Percentiles rank a stretch among this genome's conserved stretches.
These are phyloP conservation scores for Achaetomium macrosporum DNA, from an alignment of 2,329 filamentous ascomycete species.

Conservation along the genomic window DNA sequence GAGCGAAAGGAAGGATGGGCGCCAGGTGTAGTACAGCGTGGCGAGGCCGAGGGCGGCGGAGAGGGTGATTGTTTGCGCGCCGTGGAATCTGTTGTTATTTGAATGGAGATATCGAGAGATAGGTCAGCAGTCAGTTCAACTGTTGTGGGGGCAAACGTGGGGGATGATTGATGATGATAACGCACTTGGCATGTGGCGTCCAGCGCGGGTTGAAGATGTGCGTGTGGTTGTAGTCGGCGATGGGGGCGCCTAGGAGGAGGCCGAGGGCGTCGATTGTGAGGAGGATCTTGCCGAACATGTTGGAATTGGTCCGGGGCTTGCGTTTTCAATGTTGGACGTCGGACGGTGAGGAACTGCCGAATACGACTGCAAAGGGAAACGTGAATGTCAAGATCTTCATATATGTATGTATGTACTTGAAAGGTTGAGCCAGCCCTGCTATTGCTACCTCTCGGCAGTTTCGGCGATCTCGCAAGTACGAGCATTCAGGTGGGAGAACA, in stretches of 20 bases:
- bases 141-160: background rate
- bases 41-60: conserved; percentile 34
- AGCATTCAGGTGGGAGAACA: no score
- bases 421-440: no score
- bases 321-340: no score
- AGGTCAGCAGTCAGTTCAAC: no score
- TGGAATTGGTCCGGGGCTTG: no score
- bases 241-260: conserved; percentile 34
- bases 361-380: no score
- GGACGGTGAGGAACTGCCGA: no score
- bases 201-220: conserved; percentile 40
- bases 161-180: background rate
- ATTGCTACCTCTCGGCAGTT: no score
- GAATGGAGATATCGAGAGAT: background rate
- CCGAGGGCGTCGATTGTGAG: conserved; percentile 35
- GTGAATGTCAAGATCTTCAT: no score
- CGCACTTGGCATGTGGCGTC: conserved; percentile 42
- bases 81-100: conserved; percentile 6
- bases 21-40: conserved; percentile 38
- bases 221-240: conserved; percentile 36
- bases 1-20: conserved; percentile 17
- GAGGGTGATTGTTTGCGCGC: conserved; percentile 26
- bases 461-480: no score
- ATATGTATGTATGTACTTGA: no score
- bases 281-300: conserved; percentile 33